Conservation (phyloP, 2,329 filamentous ascomycete genomes). For the Teratosphaeria destructans region DNA sequence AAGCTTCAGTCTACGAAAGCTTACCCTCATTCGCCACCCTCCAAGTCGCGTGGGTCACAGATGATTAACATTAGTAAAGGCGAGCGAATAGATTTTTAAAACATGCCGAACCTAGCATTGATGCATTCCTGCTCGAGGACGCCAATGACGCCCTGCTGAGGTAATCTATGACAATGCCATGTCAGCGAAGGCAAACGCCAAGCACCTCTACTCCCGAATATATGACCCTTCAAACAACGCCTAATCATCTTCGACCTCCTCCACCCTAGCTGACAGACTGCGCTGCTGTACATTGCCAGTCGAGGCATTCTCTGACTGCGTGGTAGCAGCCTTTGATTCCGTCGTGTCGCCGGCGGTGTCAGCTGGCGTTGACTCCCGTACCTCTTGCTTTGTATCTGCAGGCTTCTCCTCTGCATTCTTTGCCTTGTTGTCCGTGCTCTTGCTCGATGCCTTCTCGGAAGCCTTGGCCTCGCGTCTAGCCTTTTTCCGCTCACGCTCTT, state of each 20-base stretch:
- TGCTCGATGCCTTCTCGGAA: slow-evolving; percentile 12
- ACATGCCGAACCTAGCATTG: neutral
- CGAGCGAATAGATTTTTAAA: neutral
- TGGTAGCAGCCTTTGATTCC: slow-evolving; percentile 10
- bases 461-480: slow-evolving; percentile 21
- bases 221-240: neutral
- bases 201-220: neutral
- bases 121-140: neutral
- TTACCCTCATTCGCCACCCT: neutral
- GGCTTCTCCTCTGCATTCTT: neutral
- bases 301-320: slow-evolving; percentile 1
- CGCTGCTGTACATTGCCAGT: slow-evolving; percentile 6
- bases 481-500: slow-evolving; percentile 23
- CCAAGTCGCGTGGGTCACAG: neutral
- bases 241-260: slow-evolving; percentile 19
- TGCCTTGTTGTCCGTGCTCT: slow-evolving; percentile 7
- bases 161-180: neutral
- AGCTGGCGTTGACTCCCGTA: slow-evolving; percentile 7
- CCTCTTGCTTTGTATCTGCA: slow-evolving; percentile 3
- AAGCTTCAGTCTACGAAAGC: neutral
- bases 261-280: slow-evolving; percentile 14
- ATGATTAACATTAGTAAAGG: neutral
- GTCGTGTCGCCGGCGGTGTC: slow-evolving; percentile 12
- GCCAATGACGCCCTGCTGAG: neutral
- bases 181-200: neutral